Percentiles rank a stretch among this genome's conserved stretches.
These are phyloP conservation scores for Beauveria caledonica DNA, from an alignment of 2,329 filamentous ascomycete species.

Conservation along the genomic window DNA sequence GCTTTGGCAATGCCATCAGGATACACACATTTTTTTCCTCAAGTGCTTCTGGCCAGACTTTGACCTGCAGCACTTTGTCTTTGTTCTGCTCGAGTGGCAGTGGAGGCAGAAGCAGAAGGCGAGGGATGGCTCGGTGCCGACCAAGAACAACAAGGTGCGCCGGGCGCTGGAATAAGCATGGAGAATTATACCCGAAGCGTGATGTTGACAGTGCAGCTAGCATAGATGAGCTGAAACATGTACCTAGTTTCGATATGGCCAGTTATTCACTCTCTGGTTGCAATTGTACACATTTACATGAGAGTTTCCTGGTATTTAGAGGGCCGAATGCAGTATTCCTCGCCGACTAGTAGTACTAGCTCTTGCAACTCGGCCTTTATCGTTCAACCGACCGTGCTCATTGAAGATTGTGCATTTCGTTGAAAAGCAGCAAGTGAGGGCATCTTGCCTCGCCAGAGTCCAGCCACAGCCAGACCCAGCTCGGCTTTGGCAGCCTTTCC, in stretches of 20 bases:
- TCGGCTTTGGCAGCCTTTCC: neutral
- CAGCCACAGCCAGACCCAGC: neutral
- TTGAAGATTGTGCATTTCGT: too few relatives aligned
- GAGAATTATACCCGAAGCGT: slow-evolving; percentile 1
- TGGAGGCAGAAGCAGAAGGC: slow-evolving; percentile 53
- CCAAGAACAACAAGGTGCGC: slow-evolving; percentile 18
- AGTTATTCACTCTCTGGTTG: neutral
- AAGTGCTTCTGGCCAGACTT: slow-evolving; percentile 95
- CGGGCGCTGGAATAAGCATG: slow-evolving; percentile 16
- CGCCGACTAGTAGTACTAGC: neutral
- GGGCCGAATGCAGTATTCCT: neutral
- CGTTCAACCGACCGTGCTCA: too few relatives aligned
- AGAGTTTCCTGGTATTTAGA: neutral
- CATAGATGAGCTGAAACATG: neutral
- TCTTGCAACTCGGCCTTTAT: neutral
- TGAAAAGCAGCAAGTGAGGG: too few relatives aligned
- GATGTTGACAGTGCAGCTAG: neutral
- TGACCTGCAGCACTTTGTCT: slow-evolving; percentile 85
- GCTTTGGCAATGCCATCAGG: slow-evolving; percentile 95
- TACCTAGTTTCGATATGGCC: neutral
- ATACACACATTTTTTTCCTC: slow-evolving; percentile 87
- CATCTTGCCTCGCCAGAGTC: too few relatives aligned
- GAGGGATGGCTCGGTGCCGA: slow-evolving; percentile 31
- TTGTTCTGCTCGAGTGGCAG: slow-evolving; percentile 87
- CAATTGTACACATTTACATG: neutral